Evolutionary conservation across 75 land plant species (phyloP).

Genomic region (Sequoiadendron giganteum): DNA sequence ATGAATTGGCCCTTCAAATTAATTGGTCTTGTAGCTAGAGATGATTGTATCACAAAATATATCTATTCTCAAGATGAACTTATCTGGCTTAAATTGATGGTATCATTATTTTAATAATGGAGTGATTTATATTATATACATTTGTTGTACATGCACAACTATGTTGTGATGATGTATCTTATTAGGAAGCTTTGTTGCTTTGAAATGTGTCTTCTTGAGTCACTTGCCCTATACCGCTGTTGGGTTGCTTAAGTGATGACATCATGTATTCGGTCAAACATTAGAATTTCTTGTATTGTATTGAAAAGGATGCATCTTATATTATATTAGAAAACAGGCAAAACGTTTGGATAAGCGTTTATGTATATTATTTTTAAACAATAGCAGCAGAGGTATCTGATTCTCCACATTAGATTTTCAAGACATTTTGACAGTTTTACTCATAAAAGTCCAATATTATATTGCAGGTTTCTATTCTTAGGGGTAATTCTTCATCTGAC

Average conservation of each 20-base stretch:
- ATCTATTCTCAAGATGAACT: not conserved
- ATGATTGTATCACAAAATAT: not conserved
- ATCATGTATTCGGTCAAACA: not conserved
- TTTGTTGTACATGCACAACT: not conserved
- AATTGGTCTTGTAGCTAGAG: not conserved
- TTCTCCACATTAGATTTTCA: not conserved
- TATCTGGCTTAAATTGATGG: not conserved
- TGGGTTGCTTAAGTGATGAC: not conserved
- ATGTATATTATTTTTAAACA: not conserved
- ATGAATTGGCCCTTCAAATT: not conserved
- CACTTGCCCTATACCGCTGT: not conserved
- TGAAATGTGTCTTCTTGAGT: not conserved
- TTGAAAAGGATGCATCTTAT: not conserved
- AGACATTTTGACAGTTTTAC: not conserved
- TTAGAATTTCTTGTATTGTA: not conserved
- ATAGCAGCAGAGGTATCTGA: too few species aligned
- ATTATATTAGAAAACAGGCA: not conserved
- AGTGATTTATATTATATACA: too few species aligned
- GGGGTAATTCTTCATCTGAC: constrained; percentile 39
- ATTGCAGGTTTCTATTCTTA: constrained; percentile 59
- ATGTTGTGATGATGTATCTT: not conserved
- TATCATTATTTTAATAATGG: not conserved
- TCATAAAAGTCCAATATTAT: constrained; percentile 1
- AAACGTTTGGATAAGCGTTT: not conserved
- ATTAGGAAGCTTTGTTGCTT: not conserved